Evolutionary conservation across 192 early-diverging fungal genomes (phyloP).

Genomic region (Coemansia sp.): DNA sequence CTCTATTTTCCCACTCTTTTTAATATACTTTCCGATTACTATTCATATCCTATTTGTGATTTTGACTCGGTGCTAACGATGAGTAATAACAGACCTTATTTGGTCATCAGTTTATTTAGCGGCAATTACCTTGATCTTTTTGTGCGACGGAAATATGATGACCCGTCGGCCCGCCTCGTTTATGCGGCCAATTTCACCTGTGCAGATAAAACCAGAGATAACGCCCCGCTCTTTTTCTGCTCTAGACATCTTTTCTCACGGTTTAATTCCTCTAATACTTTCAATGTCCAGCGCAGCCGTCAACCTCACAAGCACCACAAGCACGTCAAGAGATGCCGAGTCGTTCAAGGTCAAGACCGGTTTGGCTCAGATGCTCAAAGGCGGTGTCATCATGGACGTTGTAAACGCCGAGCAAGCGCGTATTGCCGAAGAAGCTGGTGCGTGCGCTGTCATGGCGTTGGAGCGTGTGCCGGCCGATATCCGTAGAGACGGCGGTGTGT

Average conservation of each 20-base stretch:
- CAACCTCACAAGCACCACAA: not conserved
- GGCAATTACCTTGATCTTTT: not conserved
- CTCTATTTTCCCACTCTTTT: not conserved
- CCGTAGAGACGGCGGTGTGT: conserved; percentile 91
- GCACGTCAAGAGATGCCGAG: conserved; percentile 8
- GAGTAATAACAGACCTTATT: not conserved
- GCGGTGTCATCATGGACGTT: conserved; percentile 99
- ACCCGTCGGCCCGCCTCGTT: not conserved
- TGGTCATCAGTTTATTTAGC: not conserved
- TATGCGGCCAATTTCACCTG: not conserved
- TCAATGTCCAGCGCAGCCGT: not conserved
- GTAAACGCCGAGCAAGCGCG: conserved; percentile 95
- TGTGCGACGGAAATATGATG: not conserved
- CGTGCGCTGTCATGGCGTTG: conserved; percentile 95
- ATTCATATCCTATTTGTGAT: not conserved
- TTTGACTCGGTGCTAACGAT: not conserved
- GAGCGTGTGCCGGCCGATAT: conserved; percentile 98
- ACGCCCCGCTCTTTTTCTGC: not conserved
- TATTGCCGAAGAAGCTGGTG: conserved; percentile 97
- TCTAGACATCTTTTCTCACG: not conserved
- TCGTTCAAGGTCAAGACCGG: conserved; percentile 90
- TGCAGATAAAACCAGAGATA: not conserved
- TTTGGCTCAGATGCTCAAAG: conserved; percentile 98
- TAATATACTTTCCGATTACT: not conserved
- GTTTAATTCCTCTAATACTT: not conserved